Conservation (phyloP, 345 rosid genomes). For the Euphorbia peplus region DNA sequence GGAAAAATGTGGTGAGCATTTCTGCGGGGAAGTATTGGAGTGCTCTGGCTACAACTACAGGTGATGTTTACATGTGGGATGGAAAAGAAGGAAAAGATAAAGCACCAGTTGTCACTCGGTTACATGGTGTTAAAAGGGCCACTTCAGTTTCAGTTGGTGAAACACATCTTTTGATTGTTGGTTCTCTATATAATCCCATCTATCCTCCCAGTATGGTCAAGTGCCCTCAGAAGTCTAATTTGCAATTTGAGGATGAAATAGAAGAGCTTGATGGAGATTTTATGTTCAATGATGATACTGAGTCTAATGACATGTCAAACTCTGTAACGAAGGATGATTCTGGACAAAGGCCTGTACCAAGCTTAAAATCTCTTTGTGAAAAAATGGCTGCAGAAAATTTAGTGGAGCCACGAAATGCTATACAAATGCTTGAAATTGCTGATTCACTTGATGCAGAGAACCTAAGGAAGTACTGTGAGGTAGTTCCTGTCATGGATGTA, state of each 20-base stretch:
- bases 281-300: constrained; percentile 52
- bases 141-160: constrained; percentile 91
- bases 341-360: constrained; percentile 41
- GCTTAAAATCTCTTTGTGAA: constrained; percentile 81
- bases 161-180: constrained; percentile 81
- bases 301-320: constrained; percentile 31
- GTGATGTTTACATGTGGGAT: constrained; percentile 93
- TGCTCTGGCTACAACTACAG: constrained; percentile 77
- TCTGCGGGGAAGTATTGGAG: constrained; percentile 96
- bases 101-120: constrained; percentile 60
- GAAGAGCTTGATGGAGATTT: constrained; percentile 64
- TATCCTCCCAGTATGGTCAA: constrained; percentile 38
- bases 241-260: constrained; percentile 31
- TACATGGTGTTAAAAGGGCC: constrained; percentile 80
- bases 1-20: constrained; percentile 61
- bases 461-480: constrained; percentile 89
- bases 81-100: constrained; percentile 59
- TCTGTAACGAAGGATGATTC: constrained; percentile 31
- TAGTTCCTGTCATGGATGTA: constrained; percentile 22
- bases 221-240: constrained; percentile 32
- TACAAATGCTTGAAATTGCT: constrained; percentile 90
- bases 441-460: constrained; percentile 89
- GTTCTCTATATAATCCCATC: constrained; percentile 78
- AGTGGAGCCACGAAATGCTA: constrained; percentile 88
- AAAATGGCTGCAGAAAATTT: constrained; percentile 82